Percentiles rank a stretch among this genome's conserved stretches.
Conservation (phyloP, 2,329 filamentous ascomycete genomes). For the Paracamarosporium sp. region DNA sequence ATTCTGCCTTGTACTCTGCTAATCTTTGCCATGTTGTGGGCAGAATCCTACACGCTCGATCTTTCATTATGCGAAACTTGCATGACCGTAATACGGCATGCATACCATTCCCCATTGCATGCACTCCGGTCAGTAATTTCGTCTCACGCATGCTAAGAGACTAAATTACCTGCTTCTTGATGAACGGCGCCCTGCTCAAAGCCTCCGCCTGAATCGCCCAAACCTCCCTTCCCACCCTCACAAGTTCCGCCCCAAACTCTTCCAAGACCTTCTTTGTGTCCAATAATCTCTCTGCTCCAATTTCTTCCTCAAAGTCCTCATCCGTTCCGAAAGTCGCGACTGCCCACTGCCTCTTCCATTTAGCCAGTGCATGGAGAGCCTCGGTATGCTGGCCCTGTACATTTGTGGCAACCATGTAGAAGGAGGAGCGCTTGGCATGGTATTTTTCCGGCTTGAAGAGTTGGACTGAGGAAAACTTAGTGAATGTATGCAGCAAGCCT, state of each 20-base stretch:
- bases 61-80: too few species aligned
- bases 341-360: conserved; percentile 20
- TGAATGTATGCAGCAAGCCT: conserved; percentile 48
- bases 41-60: too few species aligned
- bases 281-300: not conserved
- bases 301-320: conserved; percentile 10
- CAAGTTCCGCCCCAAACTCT: conserved; percentile 20
- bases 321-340: conserved; percentile 20
- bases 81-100: too few species aligned
- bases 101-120: too few species aligned
- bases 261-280: conserved; percentile 12
- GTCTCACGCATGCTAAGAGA: too few species aligned
- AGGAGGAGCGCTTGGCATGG: conserved; percentile 57
- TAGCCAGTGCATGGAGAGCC: conserved; percentile 44
- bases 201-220: conserved; percentile 17
- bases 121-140: too few species aligned
- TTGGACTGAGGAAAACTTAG: conserved; percentile 49
- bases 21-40: too few species aligned
- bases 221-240: conserved; percentile 16
- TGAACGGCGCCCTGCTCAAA: not conserved
- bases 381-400: conserved; percentile 43
- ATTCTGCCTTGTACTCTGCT: too few species aligned
- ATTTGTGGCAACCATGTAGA: conserved; percentile 60
- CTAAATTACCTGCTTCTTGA: not conserved
- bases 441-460: conserved; percentile 54